A percentile compares a stretch with the other conserved stretches of the same genome.
Evolutionary conservation across 108 stramenopile genomes (phyloP).

Genomic region (Schizochytrium sp.): DNA sequence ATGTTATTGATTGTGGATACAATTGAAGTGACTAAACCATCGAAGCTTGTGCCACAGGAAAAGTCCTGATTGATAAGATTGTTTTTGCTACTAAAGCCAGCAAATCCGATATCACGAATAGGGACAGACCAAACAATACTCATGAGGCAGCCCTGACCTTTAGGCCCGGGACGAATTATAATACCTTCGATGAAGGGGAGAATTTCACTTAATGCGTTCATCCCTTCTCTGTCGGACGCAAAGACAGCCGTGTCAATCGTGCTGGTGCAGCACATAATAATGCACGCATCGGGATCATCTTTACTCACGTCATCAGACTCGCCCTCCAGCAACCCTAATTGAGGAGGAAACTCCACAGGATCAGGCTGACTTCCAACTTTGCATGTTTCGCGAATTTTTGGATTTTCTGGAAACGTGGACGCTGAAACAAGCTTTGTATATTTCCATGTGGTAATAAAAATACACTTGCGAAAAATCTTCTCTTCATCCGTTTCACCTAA

Average conservation of each 20-base stretch:
- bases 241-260: not conserved
- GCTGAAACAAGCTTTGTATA: not conserved
- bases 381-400: not conserved
- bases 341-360: not conserved
- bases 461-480: not conserved
- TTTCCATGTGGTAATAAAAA: not conserved
- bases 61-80: not conserved
- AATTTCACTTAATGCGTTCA: not conserved
- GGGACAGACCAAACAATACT: not conserved
- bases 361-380: not conserved
- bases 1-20: too few relatives aligned
- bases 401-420: not conserved
- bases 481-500: too few relatives aligned
- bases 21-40: too few relatives aligned
- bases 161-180: not conserved
- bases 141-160: not conserved
- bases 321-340: not conserved
- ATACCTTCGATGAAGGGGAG: constrained; percentile 6
- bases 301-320: not conserved
- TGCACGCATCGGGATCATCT: not conserved
- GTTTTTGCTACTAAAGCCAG: not conserved
- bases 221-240: not conserved
- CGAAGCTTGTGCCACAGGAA: not conserved
- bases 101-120: not conserved
- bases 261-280: constrained; percentile 3